Evolutionary conservation across 345 rosid genomes (phyloP).

Genomic region (Rhodomyrtus tomentosa): DNA sequence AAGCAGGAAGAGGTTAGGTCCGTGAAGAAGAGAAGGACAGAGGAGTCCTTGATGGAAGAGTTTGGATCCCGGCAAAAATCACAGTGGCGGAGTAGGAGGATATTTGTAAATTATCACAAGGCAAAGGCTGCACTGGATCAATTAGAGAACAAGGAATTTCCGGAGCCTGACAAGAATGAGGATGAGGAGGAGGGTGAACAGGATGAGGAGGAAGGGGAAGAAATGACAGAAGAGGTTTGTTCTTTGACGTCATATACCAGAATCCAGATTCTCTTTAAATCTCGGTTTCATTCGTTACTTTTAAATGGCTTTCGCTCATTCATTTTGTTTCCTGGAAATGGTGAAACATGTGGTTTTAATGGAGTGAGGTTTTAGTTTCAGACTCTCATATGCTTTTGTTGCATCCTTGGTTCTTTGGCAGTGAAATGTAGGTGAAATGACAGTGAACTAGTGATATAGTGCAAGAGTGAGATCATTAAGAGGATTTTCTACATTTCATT

Average conservation of each 20-base stretch:
- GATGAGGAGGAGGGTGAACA: constrained; percentile 42
- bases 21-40: constrained; percentile 39
- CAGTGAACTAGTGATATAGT: neutral
- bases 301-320: neutral
- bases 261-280: neutral
- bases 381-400: neutral
- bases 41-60: constrained; percentile 57
- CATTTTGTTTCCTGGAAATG: neutral
- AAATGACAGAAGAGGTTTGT: constrained; percentile 63
- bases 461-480: neutral
- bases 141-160: constrained; percentile 63
- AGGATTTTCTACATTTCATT: neutral
- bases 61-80: constrained; percentile 78
- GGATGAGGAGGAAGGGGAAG: constrained; percentile 58
- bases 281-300: neutral
- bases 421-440: neutral
- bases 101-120: constrained; percentile 56
- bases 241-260: neutral
- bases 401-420: neutral
- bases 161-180: constrained; percentile 41
- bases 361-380: neutral
- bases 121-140: constrained; percentile 88
- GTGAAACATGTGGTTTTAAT: neutral
- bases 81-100: constrained; percentile 64
- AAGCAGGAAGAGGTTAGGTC: constrained; percentile 57